Conservation (phyloP, 1,139 yeast species). For the Candida sp. region DNA sequence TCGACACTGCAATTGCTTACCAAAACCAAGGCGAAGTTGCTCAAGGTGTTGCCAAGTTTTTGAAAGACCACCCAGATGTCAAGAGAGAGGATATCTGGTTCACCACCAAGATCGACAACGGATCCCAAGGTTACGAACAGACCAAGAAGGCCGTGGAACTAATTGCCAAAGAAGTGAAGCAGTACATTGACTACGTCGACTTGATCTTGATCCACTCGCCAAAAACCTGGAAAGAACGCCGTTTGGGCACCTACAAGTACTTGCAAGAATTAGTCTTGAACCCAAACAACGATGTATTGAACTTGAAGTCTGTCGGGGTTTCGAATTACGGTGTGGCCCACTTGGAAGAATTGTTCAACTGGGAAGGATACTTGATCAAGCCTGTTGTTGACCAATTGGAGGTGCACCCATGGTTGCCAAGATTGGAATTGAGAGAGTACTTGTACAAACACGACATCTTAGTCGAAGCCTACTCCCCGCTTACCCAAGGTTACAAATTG, state of each 20-base stretch:
- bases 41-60: conserved; percentile 40
- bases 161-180: conserved; percentile 32
- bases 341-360: conserved; percentile 37
- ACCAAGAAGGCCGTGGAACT: conserved; percentile 57
- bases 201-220: conserved; percentile 43
- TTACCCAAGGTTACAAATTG: conserved; percentile 63
- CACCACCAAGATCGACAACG: conserved; percentile 66
- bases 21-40: conserved; percentile 55
- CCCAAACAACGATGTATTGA: conserved; percentile 30
- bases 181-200: conserved; percentile 50
- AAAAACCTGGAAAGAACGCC: conserved; percentile 26
- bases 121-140: conserved; percentile 60
- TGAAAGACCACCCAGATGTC: conserved; percentile 39
- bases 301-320: conserved; percentile 43
- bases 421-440: conserved; percentile 38
- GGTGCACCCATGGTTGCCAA: conserved; percentile 52
- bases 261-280: conserved; percentile 37
- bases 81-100: conserved; percentile 37
- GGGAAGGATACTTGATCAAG: conserved; percentile 37
- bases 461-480: conserved; percentile 74
- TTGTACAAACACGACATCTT: conserved; percentile 43
- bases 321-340: conserved; percentile 43
- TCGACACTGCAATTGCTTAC: conserved; percentile 49
- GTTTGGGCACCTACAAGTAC: conserved; percentile 45
- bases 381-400: conserved; percentile 51